Conservation (phyloP, 805 yeast genomes). For the Jamesozyma piceae region DNA sequence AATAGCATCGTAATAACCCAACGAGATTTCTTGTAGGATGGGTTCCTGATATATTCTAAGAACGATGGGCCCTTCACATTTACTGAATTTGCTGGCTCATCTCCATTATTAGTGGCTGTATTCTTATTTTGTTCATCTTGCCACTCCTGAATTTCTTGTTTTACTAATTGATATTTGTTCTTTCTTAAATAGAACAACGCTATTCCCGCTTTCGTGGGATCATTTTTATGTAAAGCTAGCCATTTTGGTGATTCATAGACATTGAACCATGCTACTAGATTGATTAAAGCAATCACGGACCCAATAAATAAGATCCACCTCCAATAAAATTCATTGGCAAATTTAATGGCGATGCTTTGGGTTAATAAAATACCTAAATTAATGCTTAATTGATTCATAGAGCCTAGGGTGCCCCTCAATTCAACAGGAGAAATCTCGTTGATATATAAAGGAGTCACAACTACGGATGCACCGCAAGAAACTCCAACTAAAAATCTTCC, state of each 20-base stretch:
- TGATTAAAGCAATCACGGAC: conserved; percentile 40
- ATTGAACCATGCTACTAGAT: conserved; percentile 36
- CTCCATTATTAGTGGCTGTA: neutral
- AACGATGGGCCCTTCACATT: conserved; percentile 15
- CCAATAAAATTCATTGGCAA: conserved; percentile 66
- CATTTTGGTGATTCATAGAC: conserved; percentile 80
- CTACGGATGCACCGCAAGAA: conserved; percentile 83
- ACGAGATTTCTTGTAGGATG: conserved; percentile 48
- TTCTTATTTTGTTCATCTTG: conserved; percentile 4
- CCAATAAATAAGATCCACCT: conserved; percentile 60
- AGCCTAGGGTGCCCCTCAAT: conserved; percentile 70
- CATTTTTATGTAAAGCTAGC: conserved; percentile 35
- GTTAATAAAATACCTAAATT: conserved; percentile 78
- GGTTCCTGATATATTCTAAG: conserved; percentile 40
- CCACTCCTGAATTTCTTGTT: conserved; percentile 18
- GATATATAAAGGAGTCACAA: conserved; percentile 72
- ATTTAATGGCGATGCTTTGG: conserved; percentile 60
- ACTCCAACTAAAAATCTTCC: conserved; percentile 78
- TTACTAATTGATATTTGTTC: conserved; percentile 14
- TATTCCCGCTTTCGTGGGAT: conserved; percentile 32
- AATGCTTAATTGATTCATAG: conserved; percentile 81
- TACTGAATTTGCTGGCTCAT: neutral
- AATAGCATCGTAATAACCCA: conserved; percentile 62
- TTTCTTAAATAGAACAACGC: conserved; percentile 32
- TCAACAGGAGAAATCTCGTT: conserved; percentile 68